Conservation (phyloP, 108 stramenopile species). For the Skeletonema marinoi region DNA sequence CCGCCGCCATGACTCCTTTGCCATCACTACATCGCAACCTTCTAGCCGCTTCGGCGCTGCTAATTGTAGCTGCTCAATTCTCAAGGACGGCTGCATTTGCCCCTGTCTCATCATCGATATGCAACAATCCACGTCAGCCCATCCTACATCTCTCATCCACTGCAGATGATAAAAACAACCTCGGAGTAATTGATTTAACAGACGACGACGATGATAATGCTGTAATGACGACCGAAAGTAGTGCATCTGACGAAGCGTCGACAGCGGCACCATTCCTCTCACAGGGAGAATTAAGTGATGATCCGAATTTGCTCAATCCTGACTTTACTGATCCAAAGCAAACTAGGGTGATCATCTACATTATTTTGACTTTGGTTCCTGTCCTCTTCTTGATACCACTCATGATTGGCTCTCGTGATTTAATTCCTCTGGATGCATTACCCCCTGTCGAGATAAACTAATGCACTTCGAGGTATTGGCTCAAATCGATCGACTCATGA, state of each 20-base stretch:
- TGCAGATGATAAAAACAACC: slow-evolving; percentile 21
- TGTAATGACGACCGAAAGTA: neutral
- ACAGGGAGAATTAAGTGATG: slow-evolving; percentile 74
- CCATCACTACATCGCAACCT: no score
- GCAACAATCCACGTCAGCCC: no score
- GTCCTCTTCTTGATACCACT: slow-evolving; percentile 86
- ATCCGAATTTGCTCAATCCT: slow-evolving; percentile 60
- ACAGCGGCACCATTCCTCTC: slow-evolving; percentile 72
- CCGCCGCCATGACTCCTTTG: no score
- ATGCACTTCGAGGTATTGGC: neutral
- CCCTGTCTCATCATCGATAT: no score
- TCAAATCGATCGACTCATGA: no score
- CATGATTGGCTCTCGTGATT: slow-evolving; percentile 88
- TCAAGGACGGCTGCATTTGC: no score
- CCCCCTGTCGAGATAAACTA: slow-evolving; percentile 76
- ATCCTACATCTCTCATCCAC: neutral
- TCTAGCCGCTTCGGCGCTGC: no score
- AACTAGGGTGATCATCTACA: slow-evolving; percentile 84
- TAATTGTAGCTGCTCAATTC: no score
- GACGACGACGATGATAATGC: slow-evolving; percentile 47
- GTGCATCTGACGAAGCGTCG: neutral
- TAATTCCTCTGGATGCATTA: slow-evolving; percentile 79
- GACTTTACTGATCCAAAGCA: slow-evolving; percentile 87
- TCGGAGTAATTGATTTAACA: slow-evolving; percentile 46
- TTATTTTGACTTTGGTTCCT: slow-evolving; percentile 80